A percentile compares a stretch with the other conserved stretches of the same genome.
Evolutionary conservation across 495 filamentous ascomycete species (phyloP).

Genomic region (Thermothielavioides terrestris): DNA sequence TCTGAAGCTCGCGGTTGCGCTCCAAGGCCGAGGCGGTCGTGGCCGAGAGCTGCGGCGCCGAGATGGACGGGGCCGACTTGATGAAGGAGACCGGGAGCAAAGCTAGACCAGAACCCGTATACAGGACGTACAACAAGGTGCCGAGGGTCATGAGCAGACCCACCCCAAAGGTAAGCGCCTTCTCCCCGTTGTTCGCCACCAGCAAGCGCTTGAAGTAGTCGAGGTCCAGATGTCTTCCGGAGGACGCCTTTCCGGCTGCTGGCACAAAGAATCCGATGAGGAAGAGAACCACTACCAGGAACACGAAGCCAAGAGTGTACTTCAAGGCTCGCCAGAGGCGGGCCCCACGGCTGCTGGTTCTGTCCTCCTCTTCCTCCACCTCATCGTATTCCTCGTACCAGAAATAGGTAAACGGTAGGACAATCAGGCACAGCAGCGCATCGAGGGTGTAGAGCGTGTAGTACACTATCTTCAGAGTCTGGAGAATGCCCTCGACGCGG

Average conservation of each 20-base stretch:
- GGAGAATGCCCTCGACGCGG: conserved; percentile 63
- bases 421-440: conserved; percentile 78
- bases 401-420: conserved; percentile 95
- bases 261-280: conserved; percentile 90
- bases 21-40: conserved; percentile 73
- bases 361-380: conserved; percentile 67
- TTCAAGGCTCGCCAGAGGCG: conserved; percentile 77
- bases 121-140: conserved; percentile 73
- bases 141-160: conserved; percentile 81
- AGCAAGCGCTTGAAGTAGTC: conserved; percentile 88
- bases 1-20: conserved; percentile 80
- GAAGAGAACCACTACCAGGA: conserved; percentile 73
- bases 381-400: conserved; percentile 96
- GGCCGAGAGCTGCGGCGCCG: conserved; percentile 61
- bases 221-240: conserved; percentile 57
- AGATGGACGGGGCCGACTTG: conserved; percentile 77
- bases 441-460: conserved; percentile 89
- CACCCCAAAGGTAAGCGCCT: conserved; percentile 78
- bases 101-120: conserved; percentile 83
- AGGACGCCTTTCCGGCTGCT: conserved; percentile 52
- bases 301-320: conserved; percentile 79
- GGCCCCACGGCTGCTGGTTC: conserved; percentile 57
- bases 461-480: conserved; percentile 79
- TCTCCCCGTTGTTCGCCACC: conserved; percentile 80
- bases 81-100: conserved; percentile 83